phyloP scores from a whole-genome alignment of 176 grass and related monocot genomes.

The Ananas comosus region DNA sequence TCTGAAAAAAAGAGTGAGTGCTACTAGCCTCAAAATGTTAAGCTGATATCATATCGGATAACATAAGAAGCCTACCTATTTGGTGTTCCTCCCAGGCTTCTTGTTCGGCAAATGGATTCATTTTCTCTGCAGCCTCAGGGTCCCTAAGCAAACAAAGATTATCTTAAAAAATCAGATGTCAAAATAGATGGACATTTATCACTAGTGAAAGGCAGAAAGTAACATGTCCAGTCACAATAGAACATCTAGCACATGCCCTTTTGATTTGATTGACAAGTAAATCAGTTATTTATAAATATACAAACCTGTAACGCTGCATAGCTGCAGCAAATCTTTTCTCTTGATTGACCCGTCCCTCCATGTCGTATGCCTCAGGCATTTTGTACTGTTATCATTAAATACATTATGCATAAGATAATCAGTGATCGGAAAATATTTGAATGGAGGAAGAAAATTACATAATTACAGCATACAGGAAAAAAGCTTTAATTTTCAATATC shows the following conservation, averaged over 20 bases:
- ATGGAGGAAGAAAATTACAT: background rate
- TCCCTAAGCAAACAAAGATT: conserved; percentile 40
- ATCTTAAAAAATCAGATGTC: background rate
- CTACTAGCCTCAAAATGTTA: conserved; percentile 1
- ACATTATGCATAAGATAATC: background rate
- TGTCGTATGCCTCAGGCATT: conserved; percentile 96
- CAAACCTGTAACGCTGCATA: conserved; percentile 62
- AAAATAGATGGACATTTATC: background rate
- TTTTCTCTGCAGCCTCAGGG: conserved; percentile 70
- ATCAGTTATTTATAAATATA: conserved; percentile 7
- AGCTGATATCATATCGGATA: background rate
- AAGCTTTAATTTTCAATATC: background rate
- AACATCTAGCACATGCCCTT: background rate
- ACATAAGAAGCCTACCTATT: conserved; percentile 42
- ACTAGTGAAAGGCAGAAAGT: background rate
- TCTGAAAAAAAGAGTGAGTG: conserved; percentile 2
- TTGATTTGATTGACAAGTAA: conserved; percentile 1
- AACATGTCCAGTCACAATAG: background rate
- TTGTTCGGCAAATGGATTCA: conserved; percentile 98
- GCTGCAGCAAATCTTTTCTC: conserved; percentile 94
- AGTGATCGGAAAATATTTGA: background rate
- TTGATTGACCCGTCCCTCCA: conserved; percentile 80
- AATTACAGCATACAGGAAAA: background rate
- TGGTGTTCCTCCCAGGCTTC: conserved; percentile 98
- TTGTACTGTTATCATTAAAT: conserved; percentile 50